phyloP scores from a whole-genome alignment of 2,329 filamentous ascomycete species.

The Graphium sp. region DNA sequence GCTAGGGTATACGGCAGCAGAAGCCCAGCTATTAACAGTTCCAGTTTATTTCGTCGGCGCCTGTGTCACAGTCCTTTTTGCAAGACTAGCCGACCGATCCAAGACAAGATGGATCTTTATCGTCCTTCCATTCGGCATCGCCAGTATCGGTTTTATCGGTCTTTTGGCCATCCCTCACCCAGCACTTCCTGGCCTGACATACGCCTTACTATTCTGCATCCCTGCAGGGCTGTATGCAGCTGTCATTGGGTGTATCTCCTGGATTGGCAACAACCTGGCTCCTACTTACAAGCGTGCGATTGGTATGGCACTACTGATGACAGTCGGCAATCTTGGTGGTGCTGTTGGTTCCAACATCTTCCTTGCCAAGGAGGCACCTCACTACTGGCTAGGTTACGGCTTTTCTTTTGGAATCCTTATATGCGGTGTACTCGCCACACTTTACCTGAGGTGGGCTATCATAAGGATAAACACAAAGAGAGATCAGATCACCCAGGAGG shows the following conservation, averaged over 20 bases:
- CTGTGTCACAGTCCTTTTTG: constrained; percentile 9
- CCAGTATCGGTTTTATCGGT: constrained; percentile 3
- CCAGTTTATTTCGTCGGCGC: constrained; percentile 8
- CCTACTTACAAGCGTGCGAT: constrained; percentile 10
- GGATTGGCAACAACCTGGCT: constrained; percentile 10
- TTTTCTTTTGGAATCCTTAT: constrained; percentile 12
- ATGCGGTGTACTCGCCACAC: not conserved
- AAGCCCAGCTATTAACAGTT: constrained; percentile 7
- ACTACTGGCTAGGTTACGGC: constrained; percentile 18
- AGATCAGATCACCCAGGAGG: constrained; percentile 6
- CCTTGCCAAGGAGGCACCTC: constrained; percentile 14
- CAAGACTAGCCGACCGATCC: constrained; percentile 4
- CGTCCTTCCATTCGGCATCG: constrained; percentile 5
- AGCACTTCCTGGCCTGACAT: constrained; percentile 11
- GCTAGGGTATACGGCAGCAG: constrained; percentile 4
- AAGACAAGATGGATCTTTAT: constrained; percentile 5
- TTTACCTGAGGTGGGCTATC: constrained; percentile 5
- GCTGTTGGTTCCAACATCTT: constrained; percentile 21
- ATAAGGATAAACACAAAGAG: constrained; percentile 12
- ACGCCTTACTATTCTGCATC: constrained; percentile 11
- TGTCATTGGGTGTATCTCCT: constrained; percentile 11
- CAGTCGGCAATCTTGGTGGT: constrained; percentile 10
- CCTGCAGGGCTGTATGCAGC: constrained; percentile 13
- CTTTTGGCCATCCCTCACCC: constrained; percentile 6
- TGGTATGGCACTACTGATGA: constrained; percentile 9